These are phyloP conservation scores for Phytomonas francai DNA, from an alignment of 208 protist species.

Conservation along the genomic window DNA sequence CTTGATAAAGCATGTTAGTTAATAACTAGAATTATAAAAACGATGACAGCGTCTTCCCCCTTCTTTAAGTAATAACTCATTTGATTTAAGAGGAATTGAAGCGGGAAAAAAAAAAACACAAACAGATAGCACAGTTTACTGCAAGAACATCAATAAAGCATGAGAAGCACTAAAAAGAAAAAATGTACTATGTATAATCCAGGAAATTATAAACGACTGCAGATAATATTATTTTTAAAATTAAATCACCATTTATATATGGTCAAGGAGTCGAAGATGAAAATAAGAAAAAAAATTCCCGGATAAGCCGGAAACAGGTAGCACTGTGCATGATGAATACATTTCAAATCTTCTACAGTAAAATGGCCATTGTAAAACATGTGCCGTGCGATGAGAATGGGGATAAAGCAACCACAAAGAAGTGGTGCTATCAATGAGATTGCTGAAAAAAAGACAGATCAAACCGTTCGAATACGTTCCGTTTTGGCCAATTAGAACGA, in stretches of 20 bases:
- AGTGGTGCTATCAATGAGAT: background rate
- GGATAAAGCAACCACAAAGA: background rate
- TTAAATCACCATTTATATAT: too few species aligned
- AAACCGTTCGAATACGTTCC: background rate
- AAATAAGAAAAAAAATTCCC: background rate
- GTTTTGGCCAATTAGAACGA: background rate
- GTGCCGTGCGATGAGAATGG: background rate
- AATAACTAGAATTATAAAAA: background rate
- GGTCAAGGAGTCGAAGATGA: too few species aligned
- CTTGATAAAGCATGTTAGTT: background rate
- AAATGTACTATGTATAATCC: too few species aligned
- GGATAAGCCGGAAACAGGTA: background rate
- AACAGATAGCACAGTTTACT: background rate
- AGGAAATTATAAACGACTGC: too few species aligned
- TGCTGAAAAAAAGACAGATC: background rate
- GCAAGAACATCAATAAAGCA: background rate
- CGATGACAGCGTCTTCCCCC: background rate
- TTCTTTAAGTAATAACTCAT: background rate
- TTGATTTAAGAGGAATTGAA: background rate
- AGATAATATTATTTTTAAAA: too few species aligned
- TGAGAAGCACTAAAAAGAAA: too few species aligned
- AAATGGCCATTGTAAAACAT: background rate
- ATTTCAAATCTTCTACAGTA: background rate
- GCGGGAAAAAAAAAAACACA: background rate
- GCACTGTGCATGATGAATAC: background rate